A percentile compares a stretch with the other conserved stretches of the same genome.
Conservation (phyloP, 2,329 filamentous ascomycete genomes). For the Cryphonectria radicalis region DNA sequence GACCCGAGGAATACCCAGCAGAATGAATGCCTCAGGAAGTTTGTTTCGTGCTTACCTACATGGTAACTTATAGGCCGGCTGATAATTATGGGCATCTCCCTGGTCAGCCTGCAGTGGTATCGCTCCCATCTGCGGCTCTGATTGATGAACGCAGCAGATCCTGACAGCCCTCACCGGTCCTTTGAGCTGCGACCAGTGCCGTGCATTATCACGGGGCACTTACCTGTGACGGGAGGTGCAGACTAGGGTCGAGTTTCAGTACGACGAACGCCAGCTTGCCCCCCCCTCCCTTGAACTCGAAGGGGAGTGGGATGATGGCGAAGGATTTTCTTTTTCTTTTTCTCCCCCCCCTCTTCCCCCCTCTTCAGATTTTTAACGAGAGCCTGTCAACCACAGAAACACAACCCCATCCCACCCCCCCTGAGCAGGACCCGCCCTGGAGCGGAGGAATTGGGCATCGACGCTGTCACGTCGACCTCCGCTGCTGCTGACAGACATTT, state of each 20-base stretch:
- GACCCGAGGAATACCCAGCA: conserved; percentile 11
- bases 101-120: conserved; percentile 19
- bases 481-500: not conserved
- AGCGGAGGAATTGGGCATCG: conserved; percentile 8
- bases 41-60: conserved; percentile 24
- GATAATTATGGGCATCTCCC: conserved; percentile 13
- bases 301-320: not conserved
- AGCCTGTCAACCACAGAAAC: not conserved
- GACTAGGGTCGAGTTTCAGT: conserved; percentile 2
- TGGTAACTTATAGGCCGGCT: conserved; percentile 17
- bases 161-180: conserved; percentile 25
- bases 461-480: not conserved
- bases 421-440: conserved; percentile 2
- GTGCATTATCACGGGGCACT: conserved; percentile 21
- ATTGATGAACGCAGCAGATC: conserved; percentile 7
- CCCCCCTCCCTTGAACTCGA: not conserved
- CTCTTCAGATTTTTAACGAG: not conserved
- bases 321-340: not conserved
- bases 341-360: no score
- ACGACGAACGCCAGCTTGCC: not conserved
- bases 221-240: conserved; percentile 20
- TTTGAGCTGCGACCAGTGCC: conserved; percentile 26
- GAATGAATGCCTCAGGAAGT: conserved; percentile 10
- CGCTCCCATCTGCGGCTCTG: conserved; percentile 15
- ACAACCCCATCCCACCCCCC: not conserved